Evolutionary conservation across 306 rosid genomes (phyloP).

Genomic region (Senna siamea): DNA sequence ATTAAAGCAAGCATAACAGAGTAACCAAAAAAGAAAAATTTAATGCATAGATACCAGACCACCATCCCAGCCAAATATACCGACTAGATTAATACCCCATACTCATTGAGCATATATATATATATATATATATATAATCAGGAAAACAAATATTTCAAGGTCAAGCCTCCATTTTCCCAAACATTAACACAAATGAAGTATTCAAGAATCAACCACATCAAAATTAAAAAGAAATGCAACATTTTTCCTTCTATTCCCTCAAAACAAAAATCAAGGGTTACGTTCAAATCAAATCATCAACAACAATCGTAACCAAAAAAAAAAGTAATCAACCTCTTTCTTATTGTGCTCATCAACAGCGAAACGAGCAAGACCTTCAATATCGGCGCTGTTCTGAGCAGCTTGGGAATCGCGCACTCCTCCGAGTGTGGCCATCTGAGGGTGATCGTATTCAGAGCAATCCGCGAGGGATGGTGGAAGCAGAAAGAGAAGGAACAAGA

Average conservation of each 20-base stretch:
- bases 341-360: slow-evolving; percentile 84
- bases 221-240: neutral
- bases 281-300: neutral
- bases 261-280: neutral
- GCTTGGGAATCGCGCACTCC: slow-evolving; percentile 53
- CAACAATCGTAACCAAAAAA: neutral
- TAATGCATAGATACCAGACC: neutral
- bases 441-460: slow-evolving; percentile 42
- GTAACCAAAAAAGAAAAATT: neutral
- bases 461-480: neutral
- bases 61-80: neutral
- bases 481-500: slow-evolving; percentile 7
- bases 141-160: neutral
- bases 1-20: neutral
- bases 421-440: slow-evolving; percentile 58
- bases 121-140: too few relatives aligned
- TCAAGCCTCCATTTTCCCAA: neutral
- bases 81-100: neutral
- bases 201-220: neutral
- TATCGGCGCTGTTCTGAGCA: slow-evolving; percentile 59
- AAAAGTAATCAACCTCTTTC: slow-evolving; percentile 52
- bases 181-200: neutral
- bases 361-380: slow-evolving; percentile 71
- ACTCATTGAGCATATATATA: too few relatives aligned
- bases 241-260: neutral